phyloP scores from a whole-genome alignment of 2,329 filamentous ascomycete genomes.

The Fusarium torulosum region DNA sequence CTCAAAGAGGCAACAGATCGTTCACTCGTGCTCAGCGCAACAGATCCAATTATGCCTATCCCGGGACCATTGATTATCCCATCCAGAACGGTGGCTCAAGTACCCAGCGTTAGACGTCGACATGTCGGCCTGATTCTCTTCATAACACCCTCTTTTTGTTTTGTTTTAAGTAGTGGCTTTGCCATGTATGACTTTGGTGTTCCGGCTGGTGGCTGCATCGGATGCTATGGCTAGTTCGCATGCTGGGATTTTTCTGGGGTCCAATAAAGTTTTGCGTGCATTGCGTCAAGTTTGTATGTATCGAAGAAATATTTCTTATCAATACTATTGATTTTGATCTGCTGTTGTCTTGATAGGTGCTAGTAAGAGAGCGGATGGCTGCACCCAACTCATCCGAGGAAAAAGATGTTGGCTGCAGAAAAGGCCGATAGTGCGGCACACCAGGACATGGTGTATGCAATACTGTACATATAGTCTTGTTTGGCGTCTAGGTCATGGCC shows the following conservation, averaged over 20 bases:
- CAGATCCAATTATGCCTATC: background rate
- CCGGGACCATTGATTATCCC: background rate
- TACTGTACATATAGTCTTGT: background rate
- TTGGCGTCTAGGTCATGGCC: conserved; percentile 6
- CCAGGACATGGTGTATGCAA: background rate
- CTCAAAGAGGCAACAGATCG: background rate
- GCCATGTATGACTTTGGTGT: background rate
- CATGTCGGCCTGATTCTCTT: background rate
- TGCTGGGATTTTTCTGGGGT: background rate
- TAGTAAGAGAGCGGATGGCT: background rate
- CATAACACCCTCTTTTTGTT: background rate
- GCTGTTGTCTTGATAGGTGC: background rate
- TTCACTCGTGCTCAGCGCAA: background rate
- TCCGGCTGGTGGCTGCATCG: conserved; percentile 1
- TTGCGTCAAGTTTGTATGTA: background rate
- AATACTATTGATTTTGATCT: background rate
- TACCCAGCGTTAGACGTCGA: background rate
- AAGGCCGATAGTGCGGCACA: conserved; percentile 16
- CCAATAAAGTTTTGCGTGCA: background rate
- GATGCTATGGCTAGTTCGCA: background rate
- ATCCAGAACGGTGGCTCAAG: background rate
- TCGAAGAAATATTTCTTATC: background rate
- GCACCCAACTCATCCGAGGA: background rate
- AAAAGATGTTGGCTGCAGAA: conserved; percentile 21
- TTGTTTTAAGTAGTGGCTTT: background rate